Evolutionary conservation across 2,329 filamentous ascomycete species (phyloP), one percentile per base, ranked within the genome.

Genomic region (Colletotrichum eleusines): DNA sequence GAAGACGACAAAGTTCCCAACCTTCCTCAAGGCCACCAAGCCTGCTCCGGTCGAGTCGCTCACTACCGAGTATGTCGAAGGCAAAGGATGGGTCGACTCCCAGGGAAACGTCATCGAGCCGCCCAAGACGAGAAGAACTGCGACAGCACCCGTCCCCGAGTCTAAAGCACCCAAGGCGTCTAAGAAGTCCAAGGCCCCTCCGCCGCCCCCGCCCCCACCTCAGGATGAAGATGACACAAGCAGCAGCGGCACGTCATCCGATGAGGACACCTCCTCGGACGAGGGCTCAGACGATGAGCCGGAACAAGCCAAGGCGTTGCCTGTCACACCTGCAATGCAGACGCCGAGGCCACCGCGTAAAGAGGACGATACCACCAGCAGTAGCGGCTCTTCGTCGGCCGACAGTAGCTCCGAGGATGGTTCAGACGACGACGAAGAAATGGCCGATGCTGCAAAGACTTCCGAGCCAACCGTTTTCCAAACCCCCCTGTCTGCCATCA

Each of bases 31-130:
- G 78, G 84, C 85, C 7, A 84, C 78, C 51, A 81, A 83, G 6
- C 79, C 82, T 1, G 81, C 81, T 1, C 81, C 81, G 2, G 80
- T 79, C 12, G 79, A 80, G 20, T 85, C 85, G 57, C 79, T 84
- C n/a, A 80, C 85, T 4, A 71, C 71, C 3, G 90, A 91, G 66
- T 98, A 91, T 78, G 88, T 96, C 50, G 92, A 97, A 64, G 94
- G 92, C 28, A 91, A 92, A 76, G 95, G 95, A 1, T 98, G 96
- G 95, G 87, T 97, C 0, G 92, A 97, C 75, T 88, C 90, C 72
- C 84, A 91, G 20, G 95, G 95, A 7, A 89, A 91, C 66, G 83
- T 98, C 1, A 88, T 97, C 2, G 93, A 97, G 79, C 81, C 80
- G 11, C 84, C 84, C 44, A 85, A 82, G 73, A 78, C 76, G 40